These are phyloP conservation scores for Pseudonitzschia multistriata DNA, from an alignment of 108 stramenopile species.

Conservation along the genomic window DNA sequence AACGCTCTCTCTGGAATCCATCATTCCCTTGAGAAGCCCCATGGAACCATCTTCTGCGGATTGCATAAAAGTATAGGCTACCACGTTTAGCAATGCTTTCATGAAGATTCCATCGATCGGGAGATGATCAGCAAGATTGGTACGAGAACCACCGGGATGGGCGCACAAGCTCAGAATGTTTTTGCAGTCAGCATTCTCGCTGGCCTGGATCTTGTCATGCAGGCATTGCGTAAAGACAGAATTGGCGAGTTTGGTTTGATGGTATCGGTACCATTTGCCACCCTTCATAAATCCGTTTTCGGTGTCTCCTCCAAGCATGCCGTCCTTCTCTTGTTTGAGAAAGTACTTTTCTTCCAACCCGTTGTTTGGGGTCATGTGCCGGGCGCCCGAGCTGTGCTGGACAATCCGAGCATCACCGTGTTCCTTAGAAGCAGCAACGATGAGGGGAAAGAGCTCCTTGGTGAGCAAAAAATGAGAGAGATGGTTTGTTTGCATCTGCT, in stretches of 20 bases:
- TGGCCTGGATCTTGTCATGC: conserved; percentile 26
- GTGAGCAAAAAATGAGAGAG: conserved; percentile 63
- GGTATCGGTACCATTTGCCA: conserved; percentile 41
- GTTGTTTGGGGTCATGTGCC: conserved; percentile 25
- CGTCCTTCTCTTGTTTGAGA: conserved; percentile 26
- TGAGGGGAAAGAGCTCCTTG: conserved; percentile 41
- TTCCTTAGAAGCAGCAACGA: conserved; percentile 10
- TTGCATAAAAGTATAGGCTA: neutral
- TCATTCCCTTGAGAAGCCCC: conserved; percentile 22
- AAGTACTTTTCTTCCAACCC: conserved; percentile 51
- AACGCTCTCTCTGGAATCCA: neutral
- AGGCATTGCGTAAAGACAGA: conserved; percentile 47
- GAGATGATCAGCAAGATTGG: conserved; percentile 3
- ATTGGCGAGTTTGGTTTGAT: conserved; percentile 64
- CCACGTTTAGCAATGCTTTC: neutral
- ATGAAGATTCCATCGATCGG: neutral
- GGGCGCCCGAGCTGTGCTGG: conserved; percentile 34
- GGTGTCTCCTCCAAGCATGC: conserved; percentile 43
- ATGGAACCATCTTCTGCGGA: conserved; percentile 31
- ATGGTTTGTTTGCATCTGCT: conserved; percentile 56
- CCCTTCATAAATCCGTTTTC: neutral
- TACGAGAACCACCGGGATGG: conserved; percentile 13
- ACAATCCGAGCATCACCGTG: conserved; percentile 52
- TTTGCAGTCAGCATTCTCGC: neutral
- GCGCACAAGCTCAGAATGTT: conserved; percentile 14